phyloP scores from a whole-genome alignment of 2,329 filamentous ascomycete species.

The Pseudonectria buxi region DNA sequence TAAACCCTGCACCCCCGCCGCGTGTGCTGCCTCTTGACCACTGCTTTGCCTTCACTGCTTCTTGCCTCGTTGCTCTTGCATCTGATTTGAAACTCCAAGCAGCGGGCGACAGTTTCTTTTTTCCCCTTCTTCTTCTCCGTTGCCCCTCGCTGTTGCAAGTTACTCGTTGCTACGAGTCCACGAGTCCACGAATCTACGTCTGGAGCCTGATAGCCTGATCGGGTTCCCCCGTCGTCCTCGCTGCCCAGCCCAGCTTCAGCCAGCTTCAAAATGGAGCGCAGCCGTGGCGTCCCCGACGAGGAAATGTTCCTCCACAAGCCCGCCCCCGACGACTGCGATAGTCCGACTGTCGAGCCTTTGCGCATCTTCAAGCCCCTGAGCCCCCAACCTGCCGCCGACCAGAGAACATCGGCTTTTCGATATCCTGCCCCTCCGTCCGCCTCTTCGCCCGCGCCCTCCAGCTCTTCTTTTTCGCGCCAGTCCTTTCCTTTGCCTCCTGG shows the following conservation, averaged over 20 bases:
- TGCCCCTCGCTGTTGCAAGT: no score
- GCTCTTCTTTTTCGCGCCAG: conserved; percentile 34
- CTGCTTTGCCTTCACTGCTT: neutral
- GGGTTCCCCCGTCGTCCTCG: conserved; percentile 1
- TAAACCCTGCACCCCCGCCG: no score
- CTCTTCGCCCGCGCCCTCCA: conserved; percentile 26
- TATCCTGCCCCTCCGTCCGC: conserved; percentile 44
- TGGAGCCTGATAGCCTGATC: no score
- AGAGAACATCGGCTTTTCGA: conserved; percentile 34
- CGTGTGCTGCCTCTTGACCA: neutral
- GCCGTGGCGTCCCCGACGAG: conserved; percentile 64
- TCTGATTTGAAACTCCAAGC: no score
- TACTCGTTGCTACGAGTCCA: no score
- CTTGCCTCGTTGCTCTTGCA: no score
- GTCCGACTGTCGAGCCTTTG: conserved; percentile 75
- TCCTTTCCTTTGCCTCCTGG: conserved; percentile 60
- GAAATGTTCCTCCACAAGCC: conserved; percentile 72
- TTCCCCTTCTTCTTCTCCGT: no score
- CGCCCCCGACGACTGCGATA: conserved; percentile 51
- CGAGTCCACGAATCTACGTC: no score
- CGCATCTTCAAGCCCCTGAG: conserved; percentile 77
- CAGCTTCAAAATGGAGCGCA: conserved; percentile 39
- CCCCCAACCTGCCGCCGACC: conserved; percentile 45
- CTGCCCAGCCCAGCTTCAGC: conserved; percentile 4
- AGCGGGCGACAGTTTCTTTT: no score